Evolutionary conservation across 768 basidiomycete species (phyloP).

Genomic region (Tulasnella sp.): DNA sequence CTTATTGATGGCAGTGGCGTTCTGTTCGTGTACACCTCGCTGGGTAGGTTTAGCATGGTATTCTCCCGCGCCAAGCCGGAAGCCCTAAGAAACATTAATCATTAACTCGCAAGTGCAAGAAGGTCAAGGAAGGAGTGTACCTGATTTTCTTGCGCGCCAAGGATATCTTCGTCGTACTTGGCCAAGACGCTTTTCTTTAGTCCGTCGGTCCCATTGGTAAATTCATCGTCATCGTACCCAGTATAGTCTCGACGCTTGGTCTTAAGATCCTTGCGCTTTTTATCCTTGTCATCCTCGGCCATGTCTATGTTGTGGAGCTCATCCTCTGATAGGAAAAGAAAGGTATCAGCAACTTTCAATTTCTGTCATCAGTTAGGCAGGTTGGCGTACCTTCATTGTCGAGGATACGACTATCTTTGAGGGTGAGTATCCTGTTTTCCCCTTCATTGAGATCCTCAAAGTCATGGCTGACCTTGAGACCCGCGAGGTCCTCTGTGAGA

Average conservation of each 20-base stretch:
- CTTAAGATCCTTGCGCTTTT: slow-evolving; percentile 73
- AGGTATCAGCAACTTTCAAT: slow-evolving; percentile 3
- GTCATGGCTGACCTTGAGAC: slow-evolving; percentile 93
- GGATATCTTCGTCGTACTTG: slow-evolving; percentile 89
- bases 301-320: slow-evolving; percentile 93
- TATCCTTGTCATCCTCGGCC: slow-evolving; percentile 73
- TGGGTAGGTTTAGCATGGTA: slow-evolving; percentile 30
- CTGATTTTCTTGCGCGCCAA: slow-evolving; percentile 50
- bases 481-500: slow-evolving; percentile 68
- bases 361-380: too few relatives aligned
- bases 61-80: slow-evolving; percentile 64
- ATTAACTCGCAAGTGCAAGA: slow-evolving; percentile 7
- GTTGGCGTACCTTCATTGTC: slow-evolving; percentile 72
- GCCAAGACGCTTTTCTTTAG: slow-evolving; percentile 72
- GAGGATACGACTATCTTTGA: slow-evolving; percentile 92
- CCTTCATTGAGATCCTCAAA: slow-evolving; percentile 87
- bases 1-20: slow-evolving; percentile 60
- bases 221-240: slow-evolving; percentile 95
- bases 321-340: slow-evolving; percentile 71
- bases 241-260: slow-evolving; percentile 85
- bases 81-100: slow-evolving; percentile 44
- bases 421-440: slow-evolving; percentile 87
- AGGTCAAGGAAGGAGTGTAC: slow-evolving; percentile 32
- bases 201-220: slow-evolving; percentile 62
- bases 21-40: slow-evolving; percentile 39